phyloP scores from a whole-genome alignment of 2,329 filamentous ascomycete species.

The Aureobasidium melanogenum region DNA sequence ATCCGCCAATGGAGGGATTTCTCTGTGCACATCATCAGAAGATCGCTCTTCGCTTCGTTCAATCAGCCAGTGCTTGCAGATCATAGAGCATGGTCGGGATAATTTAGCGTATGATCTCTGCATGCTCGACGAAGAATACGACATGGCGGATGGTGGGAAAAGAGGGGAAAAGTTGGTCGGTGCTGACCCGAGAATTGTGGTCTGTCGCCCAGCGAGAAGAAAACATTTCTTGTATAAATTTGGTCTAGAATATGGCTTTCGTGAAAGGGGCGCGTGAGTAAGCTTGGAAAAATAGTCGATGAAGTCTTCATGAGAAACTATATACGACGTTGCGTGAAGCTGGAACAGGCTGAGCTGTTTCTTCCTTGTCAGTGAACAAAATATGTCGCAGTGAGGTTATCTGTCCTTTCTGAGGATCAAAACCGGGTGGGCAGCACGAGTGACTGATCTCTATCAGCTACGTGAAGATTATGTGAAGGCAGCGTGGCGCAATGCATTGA shows the following conservation, averaged over 20 bases:
- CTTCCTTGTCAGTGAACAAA: background rate
- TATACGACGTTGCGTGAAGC: background rate
- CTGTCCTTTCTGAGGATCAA: background rate
- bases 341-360: background rate
- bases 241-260: no score
- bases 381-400: background rate
- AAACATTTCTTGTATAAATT: no score
- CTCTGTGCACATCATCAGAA: background rate
- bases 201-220: background rate
- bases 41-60: background rate
- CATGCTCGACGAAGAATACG: background rate
- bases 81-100: background rate
- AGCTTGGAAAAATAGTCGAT: background rate
- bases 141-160: background rate
- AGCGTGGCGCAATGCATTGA: background rate
- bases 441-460: background rate
- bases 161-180: background rate
- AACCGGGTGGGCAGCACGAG: background rate
- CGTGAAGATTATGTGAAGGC: background rate
- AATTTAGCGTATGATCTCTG: background rate
- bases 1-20: constrained; percentile 2
- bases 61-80: background rate
- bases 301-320: background rate
- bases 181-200: background rate
- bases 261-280: background rate